A percentile compares a stretch with the other conserved stretches of the same genome.
Evolutionary conservation across 2,329 filamentous ascomycete species (phyloP).

Genomic region (Byssochlamys sp.): DNA sequence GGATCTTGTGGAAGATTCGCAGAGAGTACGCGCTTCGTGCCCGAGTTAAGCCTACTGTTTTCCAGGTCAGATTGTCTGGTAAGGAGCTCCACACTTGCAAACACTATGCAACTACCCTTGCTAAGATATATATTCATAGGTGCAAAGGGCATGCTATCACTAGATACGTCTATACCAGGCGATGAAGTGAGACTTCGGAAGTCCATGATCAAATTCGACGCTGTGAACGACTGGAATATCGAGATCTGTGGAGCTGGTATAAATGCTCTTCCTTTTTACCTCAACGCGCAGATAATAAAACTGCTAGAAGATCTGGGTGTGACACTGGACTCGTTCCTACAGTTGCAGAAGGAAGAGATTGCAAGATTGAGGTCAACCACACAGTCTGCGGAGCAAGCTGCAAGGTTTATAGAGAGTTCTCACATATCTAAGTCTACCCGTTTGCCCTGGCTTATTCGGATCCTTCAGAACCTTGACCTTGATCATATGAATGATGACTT

Average conservation of each 20-base stretch:
- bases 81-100: not conserved
- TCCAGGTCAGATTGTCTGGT: conserved; percentile 65
- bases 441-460: conserved; percentile 53
- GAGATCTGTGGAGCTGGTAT: conserved; percentile 48
- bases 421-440: conserved; percentile 52
- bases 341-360: conserved; percentile 56
- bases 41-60: conserved; percentile 22
- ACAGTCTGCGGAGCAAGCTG: conserved; percentile 49
- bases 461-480: conserved; percentile 47
- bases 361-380: conserved; percentile 51
- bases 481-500: conserved; percentile 61
- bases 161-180: conserved; percentile 54
- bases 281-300: conserved; percentile 77
- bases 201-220: conserved; percentile 69
- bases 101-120: not conserved
- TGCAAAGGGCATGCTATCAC: conserved; percentile 67
- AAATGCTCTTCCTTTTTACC: conserved; percentile 56
- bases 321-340: conserved; percentile 48
- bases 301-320: conserved; percentile 72
- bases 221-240: conserved; percentile 12
- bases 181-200: conserved; percentile 52
- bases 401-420: conserved; percentile 55
- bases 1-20: conserved; percentile 54
- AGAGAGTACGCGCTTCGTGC: conserved; percentile 18
- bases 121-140: conserved; percentile 1